Percentiles rank a stretch among this genome's conserved stretches.
Evolutionary conservation across 371 early-diverging fungal species (phyloP).

Genomic region (Mucor plumbeus): DNA sequence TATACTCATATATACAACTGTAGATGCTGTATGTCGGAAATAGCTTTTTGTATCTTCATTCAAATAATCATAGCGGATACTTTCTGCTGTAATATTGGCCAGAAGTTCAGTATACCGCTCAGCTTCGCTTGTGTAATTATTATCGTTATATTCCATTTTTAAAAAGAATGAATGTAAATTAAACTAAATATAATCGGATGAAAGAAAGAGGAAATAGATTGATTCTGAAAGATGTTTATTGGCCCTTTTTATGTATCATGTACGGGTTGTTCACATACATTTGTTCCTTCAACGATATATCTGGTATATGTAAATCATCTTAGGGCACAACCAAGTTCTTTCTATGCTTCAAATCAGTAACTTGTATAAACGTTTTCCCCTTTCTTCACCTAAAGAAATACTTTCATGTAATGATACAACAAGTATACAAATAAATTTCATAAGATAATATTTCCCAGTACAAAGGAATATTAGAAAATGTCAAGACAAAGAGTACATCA

Average conservation of each 20-base stretch:
- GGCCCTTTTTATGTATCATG: background rate
- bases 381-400: background rate
- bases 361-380: background rate
- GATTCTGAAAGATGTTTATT: background rate
- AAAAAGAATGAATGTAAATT: background rate
- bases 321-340: background rate
- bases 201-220: background rate
- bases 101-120: background rate
- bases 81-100: background rate
- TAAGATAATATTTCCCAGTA: background rate
- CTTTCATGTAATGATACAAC: background rate
- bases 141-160: background rate
- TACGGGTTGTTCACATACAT: too few relatives aligned
- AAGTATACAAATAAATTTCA: background rate
- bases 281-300: background rate
- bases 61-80: background rate
- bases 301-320: background rate
- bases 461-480: too few relatives aligned
- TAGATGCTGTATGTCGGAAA: slow-evolving; percentile 26
- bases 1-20: slow-evolving; percentile 44
- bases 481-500: background rate
- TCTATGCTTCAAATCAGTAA: background rate
- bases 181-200: background rate
- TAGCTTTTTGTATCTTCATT: slow-evolving; percentile 12
- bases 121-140: background rate